phyloP scores from a whole-genome alignment of 768 basidiomycete species.

The Leccinum truebloodii region DNA sequence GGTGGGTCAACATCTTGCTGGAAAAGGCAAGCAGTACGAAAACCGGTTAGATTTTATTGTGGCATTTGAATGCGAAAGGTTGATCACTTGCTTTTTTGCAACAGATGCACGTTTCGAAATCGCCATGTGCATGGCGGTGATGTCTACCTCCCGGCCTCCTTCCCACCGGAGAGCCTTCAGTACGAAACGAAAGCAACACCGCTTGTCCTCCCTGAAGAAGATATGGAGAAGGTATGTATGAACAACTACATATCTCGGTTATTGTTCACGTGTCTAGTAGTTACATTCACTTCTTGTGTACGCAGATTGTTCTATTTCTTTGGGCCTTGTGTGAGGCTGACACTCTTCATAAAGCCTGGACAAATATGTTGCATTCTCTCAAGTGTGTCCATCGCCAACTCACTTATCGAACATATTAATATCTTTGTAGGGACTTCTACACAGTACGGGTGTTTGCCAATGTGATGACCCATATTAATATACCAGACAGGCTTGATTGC shows the following conservation, averaged over 20 bases:
- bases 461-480: background rate
- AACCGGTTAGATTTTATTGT: conserved; percentile 38
- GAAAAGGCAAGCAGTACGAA: conserved; percentile 53
- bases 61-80: background rate
- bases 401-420: conserved; percentile 38
- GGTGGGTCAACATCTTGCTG: conserved; percentile 41
- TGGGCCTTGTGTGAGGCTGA: conserved; percentile 33
- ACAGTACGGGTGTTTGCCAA: conserved; percentile 15
- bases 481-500: conserved; percentile 22
- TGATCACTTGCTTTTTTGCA: background rate
- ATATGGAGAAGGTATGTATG: conserved; percentile 46
- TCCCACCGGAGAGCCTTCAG: conserved; percentile 40
- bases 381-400: conserved; percentile 10
- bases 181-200: conserved; percentile 16
- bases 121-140: conserved; percentile 36
- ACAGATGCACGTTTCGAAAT: conserved; percentile 49
- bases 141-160: conserved; percentile 53
- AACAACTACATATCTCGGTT: background rate
- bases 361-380: conserved; percentile 34
- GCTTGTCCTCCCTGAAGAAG: conserved; percentile 43
- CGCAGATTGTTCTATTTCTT: conserved; percentile 17
- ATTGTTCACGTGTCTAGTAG: conserved; percentile 39
- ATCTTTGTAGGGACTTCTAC: conserved; percentile 21
- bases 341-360: conserved; percentile 40
- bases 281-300: conserved; percentile 63